Evolutionary conservation across 768 basidiomycete genomes (phyloP), one percentile per base, ranked within the genome.

Genomic region (Leccinum boreale): DNA sequence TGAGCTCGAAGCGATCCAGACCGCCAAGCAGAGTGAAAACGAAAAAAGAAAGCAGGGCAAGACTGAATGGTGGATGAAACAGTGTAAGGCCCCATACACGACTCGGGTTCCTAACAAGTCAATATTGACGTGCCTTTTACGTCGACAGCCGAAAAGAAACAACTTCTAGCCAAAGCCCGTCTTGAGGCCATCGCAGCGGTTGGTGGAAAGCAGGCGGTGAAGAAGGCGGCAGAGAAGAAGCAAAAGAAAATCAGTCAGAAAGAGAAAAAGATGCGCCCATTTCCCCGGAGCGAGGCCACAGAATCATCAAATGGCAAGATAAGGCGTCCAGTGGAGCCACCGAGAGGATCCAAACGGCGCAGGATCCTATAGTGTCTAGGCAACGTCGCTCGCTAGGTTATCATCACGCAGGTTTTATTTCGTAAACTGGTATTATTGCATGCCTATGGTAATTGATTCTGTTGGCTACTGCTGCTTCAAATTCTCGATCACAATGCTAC

Each of bases 181-280:
- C 92, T 90, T 69, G 87, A 94, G 24, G 88, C 88, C 7, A 78
- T 94, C 45, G 86, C 89, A 5, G 80, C 81, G 17, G 77, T 81
- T 56, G 94, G 93, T 4, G 94, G 95, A 8, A 85, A 83, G 62
- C 74, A 79, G 4, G 92, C 92, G 1, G 90, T 95, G 53, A 91
- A 89, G 69, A 94, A 89, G 73, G 91, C 85, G 5, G 85, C 96
- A 28, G 91, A 91, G 65, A 95, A 90, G 81, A 94, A 86, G 71
- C 86, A 90, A 73, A 91, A 84, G 72, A 96, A 94, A 78, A 76
- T 87, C 19, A 81, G 81, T 52, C 91, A 93, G 72, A 94, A 90
- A 72, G 94, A 96, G 78, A 96, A 95, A 74, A 89, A 84, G 66
- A 86, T 81, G 56, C 77, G 92, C 53, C 94, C 94, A 12, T 87